Evolutionary conservation across 805 yeast species (phyloP).

Genomic region (Ogataea kodamae): DNA sequence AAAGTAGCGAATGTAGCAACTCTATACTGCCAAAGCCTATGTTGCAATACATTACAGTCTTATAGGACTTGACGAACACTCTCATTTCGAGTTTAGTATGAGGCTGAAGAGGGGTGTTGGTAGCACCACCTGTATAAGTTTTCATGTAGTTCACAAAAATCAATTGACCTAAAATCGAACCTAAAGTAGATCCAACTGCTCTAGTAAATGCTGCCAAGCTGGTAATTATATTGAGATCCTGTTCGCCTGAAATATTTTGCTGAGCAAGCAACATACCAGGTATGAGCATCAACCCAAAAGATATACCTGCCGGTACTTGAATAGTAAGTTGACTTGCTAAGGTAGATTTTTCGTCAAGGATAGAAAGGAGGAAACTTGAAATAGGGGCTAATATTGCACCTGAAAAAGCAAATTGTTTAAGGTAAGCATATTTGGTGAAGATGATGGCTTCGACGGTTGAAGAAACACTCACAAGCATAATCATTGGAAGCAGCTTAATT

Average conservation of each 20-base stretch:
- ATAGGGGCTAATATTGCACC: slow-evolving; percentile 41
- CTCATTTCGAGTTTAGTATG: slow-evolving; percentile 1
- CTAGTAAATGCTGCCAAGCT: slow-evolving; percentile 44
- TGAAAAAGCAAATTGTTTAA: slow-evolving; percentile 40
- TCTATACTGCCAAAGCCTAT: slow-evolving; percentile 21
- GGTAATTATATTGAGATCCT: slow-evolving; percentile 47
- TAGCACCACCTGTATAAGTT: slow-evolving; percentile 3
- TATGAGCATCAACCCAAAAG: slow-evolving; percentile 47
- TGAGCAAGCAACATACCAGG: slow-evolving; percentile 43
- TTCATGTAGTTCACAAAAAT: slow-evolving; percentile 28
- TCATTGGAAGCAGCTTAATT: slow-evolving; percentile 42
- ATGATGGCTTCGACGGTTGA: slow-evolving; percentile 39
- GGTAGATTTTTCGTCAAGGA: slow-evolving; percentile 40
- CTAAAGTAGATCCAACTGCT: slow-evolving; percentile 46
- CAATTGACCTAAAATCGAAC: slow-evolving; percentile 42
- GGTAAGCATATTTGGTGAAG: slow-evolving; percentile 35
- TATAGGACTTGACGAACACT: slow-evolving; percentile 17
- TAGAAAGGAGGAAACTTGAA: slow-evolving; percentile 42
- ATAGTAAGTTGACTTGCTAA: slow-evolving; percentile 40
- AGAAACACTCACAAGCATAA: slow-evolving; percentile 40
- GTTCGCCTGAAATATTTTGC: slow-evolving; percentile 44
- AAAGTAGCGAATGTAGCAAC: slow-evolving; percentile 12
- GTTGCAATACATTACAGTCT: slow-evolving; percentile 18
- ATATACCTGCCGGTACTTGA: slow-evolving; percentile 44
- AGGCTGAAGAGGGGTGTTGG: slow-evolving; percentile 3